A percentile compares a stretch with the other conserved stretches of the same genome.
Evolutionary conservation across 371 early-diverging fungal species (phyloP).

Genomic region (Mortierella sp.): DNA sequence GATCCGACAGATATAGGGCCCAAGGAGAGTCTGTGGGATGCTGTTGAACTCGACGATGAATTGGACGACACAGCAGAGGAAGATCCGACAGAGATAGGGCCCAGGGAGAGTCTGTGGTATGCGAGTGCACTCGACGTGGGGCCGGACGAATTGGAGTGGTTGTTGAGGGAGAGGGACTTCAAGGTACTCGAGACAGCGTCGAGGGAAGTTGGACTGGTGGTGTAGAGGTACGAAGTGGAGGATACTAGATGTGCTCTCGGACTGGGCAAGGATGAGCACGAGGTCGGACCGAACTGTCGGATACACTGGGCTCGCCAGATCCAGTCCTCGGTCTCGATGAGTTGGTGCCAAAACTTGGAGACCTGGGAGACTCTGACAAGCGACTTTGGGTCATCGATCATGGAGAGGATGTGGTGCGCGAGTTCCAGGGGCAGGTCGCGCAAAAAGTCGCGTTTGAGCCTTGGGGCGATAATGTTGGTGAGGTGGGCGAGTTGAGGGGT

Average conservation of each 20-base stretch:
- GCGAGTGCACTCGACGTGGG: conserved; percentile 3
- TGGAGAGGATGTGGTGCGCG: conserved; percentile 76
- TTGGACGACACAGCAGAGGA: conserved; percentile 25
- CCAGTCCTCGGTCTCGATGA: conserved; percentile 60
- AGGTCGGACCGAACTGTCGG: conserved; percentile 64
- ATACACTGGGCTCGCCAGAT: conserved; percentile 73
- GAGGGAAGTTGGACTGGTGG: conserved; percentile 42
- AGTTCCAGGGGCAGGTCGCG: conserved; percentile 83
- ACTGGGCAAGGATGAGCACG: conserved; percentile 56
- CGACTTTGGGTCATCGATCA: conserved; percentile 77
- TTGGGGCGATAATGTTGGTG: conserved; percentile 69
- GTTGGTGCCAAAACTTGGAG: conserved; percentile 79
- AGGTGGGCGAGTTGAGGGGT: conserved; percentile 71
- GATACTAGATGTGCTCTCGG: conserved; percentile 34
- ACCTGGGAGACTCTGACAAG: conserved; percentile 83
- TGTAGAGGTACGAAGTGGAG: conserved; percentile 31
- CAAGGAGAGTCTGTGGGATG: conserved; percentile 20
- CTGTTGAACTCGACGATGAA: background rate
- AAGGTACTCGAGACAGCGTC: conserved; percentile 49
- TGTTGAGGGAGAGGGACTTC: conserved; percentile 26
- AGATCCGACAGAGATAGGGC: background rate
- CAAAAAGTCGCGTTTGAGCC: conserved; percentile 85
- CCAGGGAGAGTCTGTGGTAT: conserved; percentile 24
- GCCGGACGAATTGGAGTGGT: background rate
- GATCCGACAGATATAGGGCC: background rate